Conservation (phyloP, 495 filamentous ascomycete species). For the Tuber borchii region DNA sequence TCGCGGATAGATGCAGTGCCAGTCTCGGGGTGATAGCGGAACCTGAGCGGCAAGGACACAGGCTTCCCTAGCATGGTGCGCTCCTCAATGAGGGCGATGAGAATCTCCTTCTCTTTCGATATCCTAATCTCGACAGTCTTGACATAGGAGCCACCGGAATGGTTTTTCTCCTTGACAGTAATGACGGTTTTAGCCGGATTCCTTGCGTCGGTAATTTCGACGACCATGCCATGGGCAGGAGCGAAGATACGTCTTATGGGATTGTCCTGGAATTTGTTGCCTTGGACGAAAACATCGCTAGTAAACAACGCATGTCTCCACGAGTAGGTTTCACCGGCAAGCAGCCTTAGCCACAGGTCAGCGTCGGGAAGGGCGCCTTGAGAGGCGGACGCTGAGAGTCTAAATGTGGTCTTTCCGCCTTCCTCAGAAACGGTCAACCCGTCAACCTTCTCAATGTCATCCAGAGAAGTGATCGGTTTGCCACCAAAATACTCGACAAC, state of each 20-base stretch:
- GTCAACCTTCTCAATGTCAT: slow-evolving; percentile 60
- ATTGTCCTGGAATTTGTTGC: slow-evolving; percentile 92
- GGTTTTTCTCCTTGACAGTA: slow-evolving; percentile 63
- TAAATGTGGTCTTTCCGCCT: slow-evolving; percentile 67
- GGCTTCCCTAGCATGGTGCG: slow-evolving; percentile 73
- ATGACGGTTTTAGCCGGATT: slow-evolving; percentile 74
- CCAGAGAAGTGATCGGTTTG: slow-evolving; percentile 58
- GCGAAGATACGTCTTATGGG: slow-evolving; percentile 86
- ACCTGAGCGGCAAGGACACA: slow-evolving; percentile 71
- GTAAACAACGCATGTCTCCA: slow-evolving; percentile 98
- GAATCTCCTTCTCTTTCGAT: slow-evolving; percentile 67
- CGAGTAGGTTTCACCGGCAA: slow-evolving; percentile 76
- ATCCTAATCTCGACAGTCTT: slow-evolving; percentile 80
- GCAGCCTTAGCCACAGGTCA: slow-evolving; percentile 75
- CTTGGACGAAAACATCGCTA: slow-evolving; percentile 90
- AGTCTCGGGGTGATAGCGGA: slow-evolving; percentile 86
- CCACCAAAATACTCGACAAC: slow-evolving; percentile 92
- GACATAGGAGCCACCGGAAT: slow-evolving; percentile 60
- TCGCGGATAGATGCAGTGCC: slow-evolving; percentile 94
- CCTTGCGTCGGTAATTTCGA: slow-evolving; percentile 75
- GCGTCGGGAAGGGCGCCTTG: slow-evolving; percentile 64
- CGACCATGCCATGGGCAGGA: slow-evolving; percentile 74
- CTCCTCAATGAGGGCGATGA: slow-evolving; percentile 79
- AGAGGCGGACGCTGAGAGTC: slow-evolving; percentile 63
- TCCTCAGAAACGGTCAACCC: slow-evolving; percentile 73